Base-by-base conservation (phyloP, 1,284 basidiomycete species). In the Tetrapyrgos nigripes region DNA sequence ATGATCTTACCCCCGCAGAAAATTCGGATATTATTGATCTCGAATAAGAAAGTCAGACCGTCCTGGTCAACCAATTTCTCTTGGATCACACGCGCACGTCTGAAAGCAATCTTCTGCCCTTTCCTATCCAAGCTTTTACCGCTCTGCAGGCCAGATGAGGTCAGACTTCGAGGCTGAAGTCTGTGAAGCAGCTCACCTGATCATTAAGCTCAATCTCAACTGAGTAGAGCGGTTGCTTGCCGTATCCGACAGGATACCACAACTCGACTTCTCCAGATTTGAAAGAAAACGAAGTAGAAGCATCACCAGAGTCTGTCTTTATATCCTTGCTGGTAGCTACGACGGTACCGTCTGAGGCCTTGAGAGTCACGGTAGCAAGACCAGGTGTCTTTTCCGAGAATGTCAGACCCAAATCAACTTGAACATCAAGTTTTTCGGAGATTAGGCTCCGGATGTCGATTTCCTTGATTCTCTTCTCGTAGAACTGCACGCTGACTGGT, bases 171-270 rank as follows among this genome's bases (percentile, higher is more conserved):
- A 17, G 13, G 4, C 40, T 21, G n/a, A 57, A 50, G 48, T 4
- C 28, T 58, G 31, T 10, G 43, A 44, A 45, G 45, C 45, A 27
- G 61, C 78, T 62, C 65, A 87, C 89, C 66, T 75, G 62, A 68
- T 88, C 82, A 2, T 67, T 68, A 14, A 93, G 68, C 35, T 73
- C 64, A 5, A 88, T 77, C 49, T 87, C 78, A 2, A 89, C 77
- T 0, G 76, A 79, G 70, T 96, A 96, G 11, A 95, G 67, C 0
- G 92, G 83, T 70, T 96, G 94, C 40, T 80, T 76, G 2, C 94
- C 94, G 63, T 94, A 93, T 23, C 85, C 85, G n/a, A 92, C 80
- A 19, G 94, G 93, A 70, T 87, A 93, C 92, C 95, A 97, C 1
- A 92, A 81, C 40, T 90, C 81, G 21, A 91, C 71, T 51, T 85